Conservation (phyloP, 768 basidiomycete genomes). For the Tephrocybe sp. region DNA sequence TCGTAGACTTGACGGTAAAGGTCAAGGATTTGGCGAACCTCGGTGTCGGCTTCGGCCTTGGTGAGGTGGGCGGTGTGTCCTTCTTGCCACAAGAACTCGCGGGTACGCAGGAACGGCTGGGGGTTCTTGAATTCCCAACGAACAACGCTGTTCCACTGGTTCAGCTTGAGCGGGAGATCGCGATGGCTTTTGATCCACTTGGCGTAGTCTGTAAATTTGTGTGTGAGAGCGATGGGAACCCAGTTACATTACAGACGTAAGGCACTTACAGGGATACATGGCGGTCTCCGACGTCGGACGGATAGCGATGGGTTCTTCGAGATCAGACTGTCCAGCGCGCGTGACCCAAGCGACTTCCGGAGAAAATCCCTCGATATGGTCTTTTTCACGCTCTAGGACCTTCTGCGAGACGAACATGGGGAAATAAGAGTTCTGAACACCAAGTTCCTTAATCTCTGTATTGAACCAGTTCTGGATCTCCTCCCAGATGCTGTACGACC, state of each 20-base stretch:
- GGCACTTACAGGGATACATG: conserved; percentile 92
- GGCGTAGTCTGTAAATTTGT: conserved; percentile 72
- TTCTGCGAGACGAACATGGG: conserved; percentile 96
- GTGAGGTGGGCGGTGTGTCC: conserved; percentile 95
- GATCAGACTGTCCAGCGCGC: conserved; percentile 85
- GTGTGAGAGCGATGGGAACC: not conserved
- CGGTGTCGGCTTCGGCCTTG: conserved; percentile 84
- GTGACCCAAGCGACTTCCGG: conserved; percentile 99
- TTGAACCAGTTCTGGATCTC: conserved; percentile 97
- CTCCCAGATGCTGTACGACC: conserved; percentile 98
- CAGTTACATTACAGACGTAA: not conserved
- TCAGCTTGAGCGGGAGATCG: conserved; percentile 94
- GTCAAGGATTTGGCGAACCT: conserved; percentile 92
- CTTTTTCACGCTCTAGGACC: conserved; percentile 93
- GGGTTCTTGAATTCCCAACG: conserved; percentile 99
- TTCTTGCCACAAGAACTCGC: conserved; percentile 99
- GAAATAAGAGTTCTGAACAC: conserved; percentile 97
- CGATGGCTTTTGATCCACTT: conserved; percentile 99
- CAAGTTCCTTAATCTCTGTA: conserved; percentile 85
- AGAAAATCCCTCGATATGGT: conserved; percentile 98
- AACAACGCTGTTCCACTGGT: conserved; percentile 99
- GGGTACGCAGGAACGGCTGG: conserved; percentile 97
- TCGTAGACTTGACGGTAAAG: conserved; percentile 95
- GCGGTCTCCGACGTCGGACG: conserved; percentile 98
- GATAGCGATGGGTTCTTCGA: conserved; percentile 97